These are phyloP conservation scores for Haberlea rhodopensis DNA, from an alignment of 257 asterid species.

Conservation along the genomic window DNA sequence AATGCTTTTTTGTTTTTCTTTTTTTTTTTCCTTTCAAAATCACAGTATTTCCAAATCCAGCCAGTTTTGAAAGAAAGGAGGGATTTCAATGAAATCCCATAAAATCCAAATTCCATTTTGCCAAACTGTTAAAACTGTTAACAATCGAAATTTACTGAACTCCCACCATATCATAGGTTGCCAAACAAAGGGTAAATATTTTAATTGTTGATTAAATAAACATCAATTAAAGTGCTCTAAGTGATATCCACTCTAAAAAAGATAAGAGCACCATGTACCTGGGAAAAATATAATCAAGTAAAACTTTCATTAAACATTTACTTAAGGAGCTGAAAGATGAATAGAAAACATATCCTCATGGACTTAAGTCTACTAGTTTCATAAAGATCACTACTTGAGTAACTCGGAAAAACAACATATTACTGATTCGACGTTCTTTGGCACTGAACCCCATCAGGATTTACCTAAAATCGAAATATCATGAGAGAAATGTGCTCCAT, in stretches of 20 bases:
- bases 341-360: neutral
- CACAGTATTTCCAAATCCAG: neutral
- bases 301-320: neutral
- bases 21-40: too few species aligned
- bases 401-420: slow-evolving; percentile 64
- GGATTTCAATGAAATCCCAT: neutral
- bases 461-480: slow-evolving; percentile 47
- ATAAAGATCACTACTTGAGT: slow-evolving; percentile 51
- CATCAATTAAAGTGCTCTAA: neutral
- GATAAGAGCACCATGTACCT: neutral
- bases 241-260: slow-evolving; percentile 4
- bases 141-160: neutral
- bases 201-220: neutral
- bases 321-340: neutral
- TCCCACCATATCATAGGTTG: neutral
- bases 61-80: neutral
- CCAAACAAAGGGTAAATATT: neutral
- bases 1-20: too few species aligned
- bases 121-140: neutral
- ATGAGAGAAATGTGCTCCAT: neutral
- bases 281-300: neutral
- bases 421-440: slow-evolving; percentile 42
- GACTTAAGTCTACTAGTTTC: slow-evolving; percentile 8
- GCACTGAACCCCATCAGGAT: slow-evolving; percentile 72
- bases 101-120: neutral